These are phyloP conservation scores for Erodium texanum DNA, from an alignment of 441 rosid species.

Conservation along the genomic window DNA sequence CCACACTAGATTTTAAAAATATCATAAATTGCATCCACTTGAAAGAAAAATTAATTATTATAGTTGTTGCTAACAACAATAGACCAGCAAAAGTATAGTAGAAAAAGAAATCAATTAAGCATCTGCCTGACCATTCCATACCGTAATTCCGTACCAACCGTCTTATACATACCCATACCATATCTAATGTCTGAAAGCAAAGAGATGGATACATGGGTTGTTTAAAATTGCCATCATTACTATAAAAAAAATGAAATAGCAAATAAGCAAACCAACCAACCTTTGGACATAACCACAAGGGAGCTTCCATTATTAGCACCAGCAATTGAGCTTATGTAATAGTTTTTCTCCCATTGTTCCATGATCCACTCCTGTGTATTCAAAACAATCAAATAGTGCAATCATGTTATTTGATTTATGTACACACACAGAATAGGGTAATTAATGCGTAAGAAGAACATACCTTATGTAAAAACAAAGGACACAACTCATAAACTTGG, in stretches of 20 bases:
- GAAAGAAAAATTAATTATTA: not conserved
- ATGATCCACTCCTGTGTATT: constrained; percentile 85
- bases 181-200: too few species aligned
- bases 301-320: constrained; percentile 90
- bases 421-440: not conserved
- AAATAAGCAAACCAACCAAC: constrained; percentile 26
- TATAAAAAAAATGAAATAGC: not conserved
- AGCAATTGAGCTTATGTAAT: constrained; percentile 87
- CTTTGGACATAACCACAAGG: constrained; percentile 99
- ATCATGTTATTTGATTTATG: not conserved
- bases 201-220: too few species aligned
- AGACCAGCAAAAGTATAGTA: too few species aligned
- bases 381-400: constrained; percentile 11
- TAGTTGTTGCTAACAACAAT: too few species aligned
- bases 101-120: too few species aligned
- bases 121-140: too few species aligned
- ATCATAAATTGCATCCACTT: not conserved
- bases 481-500: constrained; percentile 83
- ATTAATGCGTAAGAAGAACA: not conserved
- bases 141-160: too few species aligned
- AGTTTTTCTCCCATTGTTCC: constrained; percentile 99
- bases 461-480: constrained; percentile 85
- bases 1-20: not conserved
- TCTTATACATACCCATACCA: too few species aligned
- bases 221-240: not conserved